Evolutionary conservation across 1,284 basidiomycete species (phyloP), one percentile per base, ranked within the genome.

Genomic region (Puccinia hordei): DNA sequence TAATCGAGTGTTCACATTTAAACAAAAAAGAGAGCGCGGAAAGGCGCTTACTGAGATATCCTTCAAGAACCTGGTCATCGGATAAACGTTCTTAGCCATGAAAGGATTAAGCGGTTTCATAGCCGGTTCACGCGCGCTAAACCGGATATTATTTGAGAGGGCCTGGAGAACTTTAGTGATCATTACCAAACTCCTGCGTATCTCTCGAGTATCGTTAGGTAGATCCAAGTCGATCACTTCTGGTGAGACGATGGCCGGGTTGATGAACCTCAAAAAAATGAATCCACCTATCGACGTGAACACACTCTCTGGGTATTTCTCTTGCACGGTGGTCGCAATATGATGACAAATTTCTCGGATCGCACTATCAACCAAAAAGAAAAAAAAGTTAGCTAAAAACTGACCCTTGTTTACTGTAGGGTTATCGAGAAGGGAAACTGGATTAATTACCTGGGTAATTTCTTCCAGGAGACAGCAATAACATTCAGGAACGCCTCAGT

Each of bases 111-210:
- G 86, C 30, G 89, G 88, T 66, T 90, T 90, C 92, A 95, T 93
- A 83, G 93, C 91, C 2, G 90, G 89, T 71, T 87, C 87, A 84
- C 95, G 94, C 85, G 93, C 93, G 41, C 92, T 93, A 83, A 95
- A 95, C 83, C 93, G 90, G 55, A 95, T 92, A 83, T 96, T 95
- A 87, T 96, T 97, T 17, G 93, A 93, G 46, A 96, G 87, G 84
- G 94, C 95, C 86, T 96, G 93, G 69, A 95, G 91, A 79, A 96
- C 91, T 86, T 95, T 95, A 53, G 93, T 92, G 82, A 96, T 92
- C 73, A 93, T 87, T 87, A 93, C 90, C 30, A 96, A 87, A 2
- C 92, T 93, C 73, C 92, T 90, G 38, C 92, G 90, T 63, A 93
- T 86, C 81, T 88, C 86, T 83, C 87, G 85, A 78, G 86, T 85